phyloP scores from a whole-genome alignment of 768 basidiomycete genomes.

The Pholiota microspora region DNA sequence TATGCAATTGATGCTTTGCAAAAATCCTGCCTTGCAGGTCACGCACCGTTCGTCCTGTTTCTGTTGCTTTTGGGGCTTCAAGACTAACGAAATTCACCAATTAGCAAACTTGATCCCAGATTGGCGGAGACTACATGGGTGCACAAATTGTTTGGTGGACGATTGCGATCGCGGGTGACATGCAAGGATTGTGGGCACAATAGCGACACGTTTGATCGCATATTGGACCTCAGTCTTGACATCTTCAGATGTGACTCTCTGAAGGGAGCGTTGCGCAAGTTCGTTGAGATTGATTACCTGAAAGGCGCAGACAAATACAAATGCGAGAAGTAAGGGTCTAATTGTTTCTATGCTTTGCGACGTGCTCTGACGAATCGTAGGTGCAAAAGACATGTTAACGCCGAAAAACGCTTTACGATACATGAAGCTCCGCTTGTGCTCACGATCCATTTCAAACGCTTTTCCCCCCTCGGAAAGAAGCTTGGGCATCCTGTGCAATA shows the following conservation, averaged over 20 bases:
- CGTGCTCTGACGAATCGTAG: conserved; percentile 36
- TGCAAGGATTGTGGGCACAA: conserved; percentile 81
- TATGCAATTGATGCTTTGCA: conserved; percentile 92
- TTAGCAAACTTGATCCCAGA: conserved; percentile 68
- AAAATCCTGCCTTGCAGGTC: conserved; percentile 72
- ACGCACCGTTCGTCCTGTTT: conserved; percentile 56
- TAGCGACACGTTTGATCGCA: conserved; percentile 95
- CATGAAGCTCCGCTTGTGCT: conserved; percentile 85
- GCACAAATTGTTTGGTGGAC: conserved; percentile 91
- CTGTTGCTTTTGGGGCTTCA: neutral
- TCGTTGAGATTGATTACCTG: conserved; percentile 77
- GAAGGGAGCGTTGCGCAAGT: conserved; percentile 74
- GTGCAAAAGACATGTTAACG: conserved; percentile 89
- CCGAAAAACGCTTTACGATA: conserved; percentile 87
- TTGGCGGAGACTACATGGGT: conserved; percentile 90
- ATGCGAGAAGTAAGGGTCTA: conserved; percentile 88
- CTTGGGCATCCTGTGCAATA: conserved; percentile 78
- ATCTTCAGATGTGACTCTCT: conserved; percentile 63
- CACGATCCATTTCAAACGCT: conserved; percentile 94
- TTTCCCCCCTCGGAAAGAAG: conserved; percentile 88
- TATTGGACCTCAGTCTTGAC: conserved; percentile 92
- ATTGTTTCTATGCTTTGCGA: neutral
- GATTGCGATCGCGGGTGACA: conserved; percentile 85
- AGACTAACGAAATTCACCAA: conserved; percentile 7
- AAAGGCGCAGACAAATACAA: conserved; percentile 96